Percentiles rank a stretch among this genome's conserved stretches.
Conservation (phyloP, 1,139 yeast species). For the Geotrichum fermentans region DNA sequence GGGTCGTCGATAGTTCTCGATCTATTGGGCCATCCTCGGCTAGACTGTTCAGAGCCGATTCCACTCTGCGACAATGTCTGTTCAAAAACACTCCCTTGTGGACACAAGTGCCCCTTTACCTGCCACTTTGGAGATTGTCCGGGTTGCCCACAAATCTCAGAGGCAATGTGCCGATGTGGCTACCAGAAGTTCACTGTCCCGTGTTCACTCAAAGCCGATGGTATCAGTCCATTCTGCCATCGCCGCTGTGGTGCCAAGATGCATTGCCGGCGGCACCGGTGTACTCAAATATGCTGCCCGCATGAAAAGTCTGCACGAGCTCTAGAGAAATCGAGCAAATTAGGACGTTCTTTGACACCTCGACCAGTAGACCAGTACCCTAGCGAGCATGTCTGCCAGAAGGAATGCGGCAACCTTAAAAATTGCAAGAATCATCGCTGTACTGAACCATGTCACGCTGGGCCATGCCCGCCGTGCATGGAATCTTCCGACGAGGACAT, state of each 20-base stretch:
- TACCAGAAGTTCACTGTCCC: conserved; percentile 53
- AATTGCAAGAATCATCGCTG: conserved; percentile 74
- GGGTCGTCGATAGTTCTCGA: conserved; percentile 49
- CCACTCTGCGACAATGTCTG: conserved; percentile 66
- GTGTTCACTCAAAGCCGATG: conserved; percentile 52
- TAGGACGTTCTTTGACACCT: background rate
- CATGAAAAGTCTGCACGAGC: conserved; percentile 58
- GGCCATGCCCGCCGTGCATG: conserved; percentile 78
- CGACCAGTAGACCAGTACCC: conserved; percentile 36
- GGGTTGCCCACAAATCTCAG: conserved; percentile 49
- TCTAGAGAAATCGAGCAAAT: conserved; percentile 54
- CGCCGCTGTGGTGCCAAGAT: conserved; percentile 71
- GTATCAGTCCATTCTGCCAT: conserved; percentile 57
- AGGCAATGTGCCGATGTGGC: conserved; percentile 51
- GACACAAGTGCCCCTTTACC: conserved; percentile 58
- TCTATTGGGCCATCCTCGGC: conserved; percentile 44
- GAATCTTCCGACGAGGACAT: conserved; percentile 80
- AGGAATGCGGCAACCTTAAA: conserved; percentile 59
- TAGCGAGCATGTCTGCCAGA: conserved; percentile 61
- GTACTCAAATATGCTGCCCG: conserved; percentile 63
- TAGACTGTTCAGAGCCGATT: conserved; percentile 62
- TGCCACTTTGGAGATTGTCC: conserved; percentile 80
- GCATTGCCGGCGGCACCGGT: conserved; percentile 79
- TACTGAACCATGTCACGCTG: conserved; percentile 74
- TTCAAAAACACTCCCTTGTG: conserved; percentile 61